Base-by-base conservation (phyloP, 495 filamentous ascomycete genomes). In the Hapsidospora chrysogenum region DNA sequence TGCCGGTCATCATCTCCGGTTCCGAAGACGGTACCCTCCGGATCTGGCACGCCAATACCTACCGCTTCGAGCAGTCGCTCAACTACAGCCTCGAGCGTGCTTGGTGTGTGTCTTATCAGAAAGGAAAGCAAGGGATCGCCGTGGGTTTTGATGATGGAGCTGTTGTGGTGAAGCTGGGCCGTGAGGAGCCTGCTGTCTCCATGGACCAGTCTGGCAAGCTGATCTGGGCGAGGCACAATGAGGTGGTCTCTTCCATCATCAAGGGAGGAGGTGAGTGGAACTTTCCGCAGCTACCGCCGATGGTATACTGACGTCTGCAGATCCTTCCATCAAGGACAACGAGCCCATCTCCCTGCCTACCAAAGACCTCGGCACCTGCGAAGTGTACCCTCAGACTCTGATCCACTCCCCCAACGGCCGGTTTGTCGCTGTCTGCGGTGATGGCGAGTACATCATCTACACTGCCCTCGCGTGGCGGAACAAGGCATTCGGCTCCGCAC, bases 401-500 rank as follows among this genome's bases (percentile, higher is more conserved):
- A 66, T 81, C 10, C 89, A 99, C 56, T 94, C 85, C n/a, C 79
- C 89, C 3, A 99, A 99, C 47, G 89, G 92, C 29, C 78, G 92
- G 11, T 99, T 96, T 40, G 89, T 96, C 17, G 85, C 92, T 6
- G 81, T 96, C 17, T 96, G 89, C 46, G 89, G 89, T 31, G 89
- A 99, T 48, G 89, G 89, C 20, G 89, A 99, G 50, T 95, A 93
- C 54, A 96, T 95, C 46, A 87, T 96, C 44, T 97, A 97, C 60
- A 99, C 89, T 10, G 85, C 89, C 40, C 70, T 96, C 31, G 89
- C 89, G 7, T 93, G 92, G 74, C 75, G 89, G 50, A 96, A 99
- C 60, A 94, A 95, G 63, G 84, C 85, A 6, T 99, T 96, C 48
- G 89, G 89, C 4, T 80, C 80, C 22, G 89, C 85, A 9, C 62